Evolutionary conservation across 768 basidiomycete species (phyloP), one percentile per base, ranked within the genome.

Genomic region (Krasilnikovozyma curviuscula): DNA sequence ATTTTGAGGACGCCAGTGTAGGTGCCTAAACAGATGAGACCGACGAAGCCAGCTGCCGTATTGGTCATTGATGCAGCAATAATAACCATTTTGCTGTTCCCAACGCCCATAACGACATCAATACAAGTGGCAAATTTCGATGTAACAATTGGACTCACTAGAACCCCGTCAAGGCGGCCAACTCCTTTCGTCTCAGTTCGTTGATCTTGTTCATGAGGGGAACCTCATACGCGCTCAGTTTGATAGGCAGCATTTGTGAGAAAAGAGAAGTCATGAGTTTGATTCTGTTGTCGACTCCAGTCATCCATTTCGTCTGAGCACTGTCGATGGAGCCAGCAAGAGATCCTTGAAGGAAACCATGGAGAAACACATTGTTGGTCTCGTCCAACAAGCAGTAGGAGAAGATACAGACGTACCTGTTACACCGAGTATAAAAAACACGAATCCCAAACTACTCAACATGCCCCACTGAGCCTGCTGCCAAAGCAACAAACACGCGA

Each of bases 211-310:
- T 44, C 18, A 31, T 18, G 19, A 50, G 33, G 9, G 24, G 10
- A 3, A 3, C 13, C 35, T 50, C 49, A 30, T 50, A 50, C 16
- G 29, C 31, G 19, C 29, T 19, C 16, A 50, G 49, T 30, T 50
- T 50, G 49, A 50, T 50, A 2, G 49, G 43, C 14, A 44, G 23
- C 24, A 42, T 24, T 19, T 50, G 49, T 16, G 14, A 23, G 49
- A 50, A 43, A 29, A 44, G 23, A 7, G 49, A 50, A 3, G 49
- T 31, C 42, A 42, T 21, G 29, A 50, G 42, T 38, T 50, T 50
- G 43, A 50, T 50, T 18, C 49, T 14, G 5, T 32, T n/a, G 19
- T 50, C 49, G 0, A 50, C 32, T 8, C 34, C 25, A 5, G 2
- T 24, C 41, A 50, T 43, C 49, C 49, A 50, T 14, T 34, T 19